phyloP scores from a whole-genome alignment of 306 rosid species.

The Medicago ruthenica region DNA sequence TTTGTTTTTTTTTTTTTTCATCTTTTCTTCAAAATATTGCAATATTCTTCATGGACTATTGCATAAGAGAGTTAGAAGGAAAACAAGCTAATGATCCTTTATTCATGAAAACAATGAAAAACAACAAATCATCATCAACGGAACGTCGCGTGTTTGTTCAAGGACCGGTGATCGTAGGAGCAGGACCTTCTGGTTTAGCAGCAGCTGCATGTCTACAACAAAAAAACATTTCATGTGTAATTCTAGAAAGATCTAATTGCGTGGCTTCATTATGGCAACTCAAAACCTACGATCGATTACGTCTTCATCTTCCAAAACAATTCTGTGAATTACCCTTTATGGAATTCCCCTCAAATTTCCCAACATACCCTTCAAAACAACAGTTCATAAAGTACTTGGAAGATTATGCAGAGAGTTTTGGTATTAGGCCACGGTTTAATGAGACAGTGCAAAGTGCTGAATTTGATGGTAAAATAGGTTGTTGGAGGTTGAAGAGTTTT shows the following conservation, averaged over 20 bases:
- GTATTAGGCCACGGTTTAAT: slow-evolving; percentile 60
- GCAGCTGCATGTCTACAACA: slow-evolving; percentile 72
- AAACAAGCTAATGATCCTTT: slow-evolving; percentile 76
- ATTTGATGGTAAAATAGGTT: slow-evolving; percentile 54
- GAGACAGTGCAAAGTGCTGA: slow-evolving; percentile 59
- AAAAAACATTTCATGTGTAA: slow-evolving; percentile 52
- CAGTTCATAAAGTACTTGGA: slow-evolving; percentile 71
- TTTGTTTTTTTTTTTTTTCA: too few species aligned
- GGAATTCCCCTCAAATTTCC: slow-evolving; percentile 64
- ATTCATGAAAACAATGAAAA: slow-evolving; percentile 44
- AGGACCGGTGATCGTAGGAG: slow-evolving; percentile 80
- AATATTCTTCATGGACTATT: slow-evolving; percentile 53
- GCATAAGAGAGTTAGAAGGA: slow-evolving; percentile 64
- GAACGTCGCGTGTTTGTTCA: slow-evolving; percentile 34
- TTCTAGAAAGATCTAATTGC: slow-evolving; percentile 80
- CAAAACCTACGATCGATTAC: slow-evolving; percentile 76
- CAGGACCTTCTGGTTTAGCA: slow-evolving; percentile 88
- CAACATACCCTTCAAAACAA: slow-evolving; percentile 78
- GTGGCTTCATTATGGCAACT: slow-evolving; percentile 88
- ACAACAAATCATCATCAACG: background rate
- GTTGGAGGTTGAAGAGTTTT: slow-evolving; percentile 56
- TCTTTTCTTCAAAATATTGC: slow-evolving; percentile 4
- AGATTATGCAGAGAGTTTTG: slow-evolving; percentile 55
- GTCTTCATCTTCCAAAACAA: slow-evolving; percentile 77
- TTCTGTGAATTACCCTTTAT: slow-evolving; percentile 75